Base-by-base conservation (phyloP, 805 yeast genomes). In the Candida ortonii region DNA sequence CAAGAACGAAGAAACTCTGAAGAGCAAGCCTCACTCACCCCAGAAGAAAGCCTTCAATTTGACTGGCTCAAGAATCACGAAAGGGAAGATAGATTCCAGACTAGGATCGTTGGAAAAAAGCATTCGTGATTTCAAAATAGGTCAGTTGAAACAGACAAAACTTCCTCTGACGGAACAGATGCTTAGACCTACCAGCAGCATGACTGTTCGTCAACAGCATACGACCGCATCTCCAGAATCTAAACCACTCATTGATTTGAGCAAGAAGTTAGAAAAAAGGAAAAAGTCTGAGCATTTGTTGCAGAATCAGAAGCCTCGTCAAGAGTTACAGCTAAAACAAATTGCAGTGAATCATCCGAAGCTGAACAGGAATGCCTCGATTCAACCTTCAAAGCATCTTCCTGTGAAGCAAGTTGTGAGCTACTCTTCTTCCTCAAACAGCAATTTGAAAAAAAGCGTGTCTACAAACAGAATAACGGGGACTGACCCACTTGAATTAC, bases 121-220 rank as follows among this genome's bases (percentile, higher is more conserved):
- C 9, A 17, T 25, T 4, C 25, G 34, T 4, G 38, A 43, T 1
- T 24, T 32, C 3, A 46, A 43, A 20, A 6, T 34, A 18, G 34
- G 24, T 12, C 44, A 44, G 13, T n/a, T 38, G 12, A 41, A 29
- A 19, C 43, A 37, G 26, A 28, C 32, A 6, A 46, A 46, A 14
- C 26, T 52, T 8, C 58, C 59, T 17, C 33, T 55, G 17, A 55
- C 60, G 1, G 55, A 47, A 36, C 53, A 51, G 39, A 40, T 46
- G 34, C 39, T 53, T 18, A 48, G 40, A 24, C 43, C 52, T 4
- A 30, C 36, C 30, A 26, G 31, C 21, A 27, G 28, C 25, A 7
- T 22, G 12, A n/a, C 20, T 17, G 17, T 16, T 7, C 26, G 24
- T 7, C 30, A 36, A 25, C 40, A 37, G 16, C 44, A 34, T n/a